Conservation (phyloP, 2,329 filamentous ascomycete genomes). For the Pseudocercospora cruenta region DNA sequence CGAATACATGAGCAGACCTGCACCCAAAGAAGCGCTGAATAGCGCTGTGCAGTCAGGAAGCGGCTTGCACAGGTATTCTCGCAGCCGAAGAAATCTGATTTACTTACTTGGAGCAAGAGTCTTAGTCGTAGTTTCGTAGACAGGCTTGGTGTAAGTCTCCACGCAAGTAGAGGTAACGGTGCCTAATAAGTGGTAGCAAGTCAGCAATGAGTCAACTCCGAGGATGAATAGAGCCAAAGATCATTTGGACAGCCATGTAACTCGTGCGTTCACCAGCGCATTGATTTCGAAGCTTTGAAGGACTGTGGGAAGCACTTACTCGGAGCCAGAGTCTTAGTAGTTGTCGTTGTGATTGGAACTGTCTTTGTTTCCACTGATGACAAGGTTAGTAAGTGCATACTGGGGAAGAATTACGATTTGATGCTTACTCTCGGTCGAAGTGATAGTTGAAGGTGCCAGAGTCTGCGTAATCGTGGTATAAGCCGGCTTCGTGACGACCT, state of each 20-base stretch:
- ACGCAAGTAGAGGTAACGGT: conserved; percentile 1
- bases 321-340: neutral
- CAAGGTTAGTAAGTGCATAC: neutral
- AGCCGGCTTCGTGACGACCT: conserved; percentile 6
- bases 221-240: neutral
- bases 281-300: neutral
- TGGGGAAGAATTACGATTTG: neutral
- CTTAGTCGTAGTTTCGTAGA: neutral
- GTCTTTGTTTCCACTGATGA: neutral
- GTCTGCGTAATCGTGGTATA: conserved; percentile 8
- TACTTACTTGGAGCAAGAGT: neutral
- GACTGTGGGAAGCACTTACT: neutral
- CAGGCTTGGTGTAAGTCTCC: conserved; percentile 7
- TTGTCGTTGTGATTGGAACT: neutral
- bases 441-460: conserved; percentile 7
- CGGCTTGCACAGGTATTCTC: neutral
- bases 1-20: neutral
- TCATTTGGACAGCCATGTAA: neutral
- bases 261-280: neutral
- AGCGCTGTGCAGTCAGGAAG: neutral
- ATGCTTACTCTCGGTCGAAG: neutral
- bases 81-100: neutral
- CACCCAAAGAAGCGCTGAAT: neutral
- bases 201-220: neutral
- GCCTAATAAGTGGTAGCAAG: neutral